Evolutionary conservation across 2,329 filamentous ascomycete species (phyloP), one percentile per base, ranked within the genome.

Genomic region (Ilyonectria robusta): DNA sequence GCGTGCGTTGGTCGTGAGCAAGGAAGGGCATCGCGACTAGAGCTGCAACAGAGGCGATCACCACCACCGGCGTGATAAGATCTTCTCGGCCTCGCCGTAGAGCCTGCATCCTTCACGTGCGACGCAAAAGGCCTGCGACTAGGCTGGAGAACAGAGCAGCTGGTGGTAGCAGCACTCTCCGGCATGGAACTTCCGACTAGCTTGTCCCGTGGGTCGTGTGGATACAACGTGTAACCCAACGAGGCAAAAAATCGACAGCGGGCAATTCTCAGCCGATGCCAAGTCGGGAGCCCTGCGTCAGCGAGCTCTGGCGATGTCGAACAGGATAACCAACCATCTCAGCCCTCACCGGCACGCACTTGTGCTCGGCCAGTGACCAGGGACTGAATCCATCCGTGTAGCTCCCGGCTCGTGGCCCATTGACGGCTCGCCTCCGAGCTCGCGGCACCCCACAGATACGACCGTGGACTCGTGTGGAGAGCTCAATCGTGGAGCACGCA

Each of bases 141-240:
- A 42, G 21, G 55, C 19, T 10, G 37, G 31, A n/a, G 15, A 26
- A 21, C 40, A 23, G 35, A 56, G 33, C 50, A 50, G 40, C 40
- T 17, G 31, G 40, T 59, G 62, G 37, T 31, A 44, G 44, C 50
- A 51, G 59, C 53, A 23, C 7, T 47, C 40, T 29, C 53, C 71
- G 72, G 72, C 72, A 74, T 31, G 60, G 69, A 57, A 65, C 47
- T 61, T 64, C 72, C 72, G 72, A 70, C 56, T 29, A 60, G n/a
- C 47, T 10, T 23, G 33, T 50, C 48, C 40, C 37, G 21, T 47
- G 53, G 33, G 37, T 40, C 21, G 23, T 62, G 44, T 64, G 42
- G 64, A 42, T 62, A 26, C 62, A 55, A 58, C 62, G 65, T 53
- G 31, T 10, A 19, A 26, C 71, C 69, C 50, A 70, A 73, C 59